Percentiles rank a stretch among this genome's conserved stretches.
Conservation (phyloP, 2,329 filamentous ascomycete genomes). For the Thielaviopsis musarum region DNA sequence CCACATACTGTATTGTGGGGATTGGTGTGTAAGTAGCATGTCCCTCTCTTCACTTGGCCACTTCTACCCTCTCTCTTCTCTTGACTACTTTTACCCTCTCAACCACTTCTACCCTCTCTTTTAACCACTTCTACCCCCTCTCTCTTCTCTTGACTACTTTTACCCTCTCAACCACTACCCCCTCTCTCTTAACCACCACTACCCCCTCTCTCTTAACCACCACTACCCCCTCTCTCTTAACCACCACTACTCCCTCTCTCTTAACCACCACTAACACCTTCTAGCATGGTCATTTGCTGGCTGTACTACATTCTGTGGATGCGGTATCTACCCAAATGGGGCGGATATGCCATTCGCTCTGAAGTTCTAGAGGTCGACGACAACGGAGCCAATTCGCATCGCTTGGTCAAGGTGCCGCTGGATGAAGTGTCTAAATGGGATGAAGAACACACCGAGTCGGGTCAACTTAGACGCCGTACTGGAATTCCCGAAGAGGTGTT, state of each 20-base stretch:
- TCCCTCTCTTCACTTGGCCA: background rate
- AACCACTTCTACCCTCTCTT: too few relatives aligned
- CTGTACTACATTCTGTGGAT: constrained; percentile 45
- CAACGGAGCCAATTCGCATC: constrained; percentile 26
- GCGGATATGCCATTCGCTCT: constrained; percentile 37
- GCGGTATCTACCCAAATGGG: constrained; percentile 32
- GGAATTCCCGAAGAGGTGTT: background rate
- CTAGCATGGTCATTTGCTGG: constrained; percentile 32
- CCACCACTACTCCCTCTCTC: too few relatives aligned
- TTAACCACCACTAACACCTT: background rate
- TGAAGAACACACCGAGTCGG: constrained; percentile 34
- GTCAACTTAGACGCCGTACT: constrained; percentile 15
- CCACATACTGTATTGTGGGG: constrained; percentile 48
- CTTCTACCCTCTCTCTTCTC: too few relatives aligned
- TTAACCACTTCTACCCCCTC: too few relatives aligned
- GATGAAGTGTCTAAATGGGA: constrained; percentile 39
- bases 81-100: too few relatives aligned
- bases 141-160: too few relatives aligned
- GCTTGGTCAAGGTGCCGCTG: constrained; percentile 35
- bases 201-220: too few relatives aligned
- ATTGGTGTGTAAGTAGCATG: constrained; percentile 39
- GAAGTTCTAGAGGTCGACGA: constrained; percentile 35
- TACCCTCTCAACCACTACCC: too few relatives aligned
- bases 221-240: too few relatives aligned
- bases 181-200: background rate